These are phyloP conservation scores for Schoenoplectus triqueter DNA, from an alignment of 202 grass and related monocot genomes.

Conservation along the genomic window DNA sequence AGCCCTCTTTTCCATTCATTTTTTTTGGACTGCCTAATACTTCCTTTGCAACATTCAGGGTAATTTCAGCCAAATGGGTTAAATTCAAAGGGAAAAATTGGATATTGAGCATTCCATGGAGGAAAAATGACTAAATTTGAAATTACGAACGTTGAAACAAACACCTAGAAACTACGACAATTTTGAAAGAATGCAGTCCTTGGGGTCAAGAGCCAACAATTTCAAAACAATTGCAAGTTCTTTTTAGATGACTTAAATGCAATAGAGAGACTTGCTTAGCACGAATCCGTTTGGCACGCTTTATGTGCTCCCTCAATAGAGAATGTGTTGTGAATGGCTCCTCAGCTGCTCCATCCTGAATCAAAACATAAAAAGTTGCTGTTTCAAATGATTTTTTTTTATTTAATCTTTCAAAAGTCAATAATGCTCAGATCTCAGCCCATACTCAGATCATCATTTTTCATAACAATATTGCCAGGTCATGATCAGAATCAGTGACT, in stretches of 20 bases:
- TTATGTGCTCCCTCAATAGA: conserved; percentile 76
- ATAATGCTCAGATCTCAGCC: neutral
- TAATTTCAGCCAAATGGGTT: conserved; percentile 7
- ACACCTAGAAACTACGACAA: neutral
- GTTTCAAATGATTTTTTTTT: neutral
- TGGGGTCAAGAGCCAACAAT: neutral
- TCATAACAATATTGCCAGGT: neutral
- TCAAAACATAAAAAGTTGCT: neutral
- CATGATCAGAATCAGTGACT: neutral
- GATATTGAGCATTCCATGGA: neutral
- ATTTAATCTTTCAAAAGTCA: neutral
- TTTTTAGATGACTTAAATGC: neutral
- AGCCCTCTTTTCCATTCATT: neutral
- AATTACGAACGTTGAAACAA: conserved; percentile 25
- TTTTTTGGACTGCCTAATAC: neutral
- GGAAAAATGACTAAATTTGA: neutral
- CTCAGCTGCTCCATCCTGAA: conserved; percentile 48
- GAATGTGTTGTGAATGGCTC: conserved; percentile 49
- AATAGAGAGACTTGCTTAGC: conserved; percentile 47
- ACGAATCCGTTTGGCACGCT: conserved; percentile 69
- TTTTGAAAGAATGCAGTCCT: neutral
- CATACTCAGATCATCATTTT: neutral
- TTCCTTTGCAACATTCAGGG: neutral
- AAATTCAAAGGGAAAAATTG: neutral
- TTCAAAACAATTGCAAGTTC: neutral